phyloP scores from a whole-genome alignment of 148 eudicot species.

The Silene uniflora region DNA sequence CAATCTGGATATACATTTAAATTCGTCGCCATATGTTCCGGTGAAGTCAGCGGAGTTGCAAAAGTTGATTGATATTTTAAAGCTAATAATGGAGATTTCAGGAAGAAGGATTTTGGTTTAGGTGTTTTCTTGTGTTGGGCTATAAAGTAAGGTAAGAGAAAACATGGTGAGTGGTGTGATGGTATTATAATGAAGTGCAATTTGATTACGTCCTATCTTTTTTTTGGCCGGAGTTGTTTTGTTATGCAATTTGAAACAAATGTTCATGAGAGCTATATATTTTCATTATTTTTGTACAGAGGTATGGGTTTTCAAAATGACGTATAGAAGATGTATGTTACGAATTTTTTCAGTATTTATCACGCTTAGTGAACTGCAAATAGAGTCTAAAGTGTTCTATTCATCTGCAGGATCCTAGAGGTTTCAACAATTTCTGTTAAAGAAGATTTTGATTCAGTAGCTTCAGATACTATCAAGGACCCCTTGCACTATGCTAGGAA shows the following conservation, averaged over 20 bases:
- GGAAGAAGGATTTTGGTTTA: not conserved
- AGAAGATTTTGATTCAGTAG: slow-evolving; percentile 70
- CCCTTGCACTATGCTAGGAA: slow-evolving; percentile 69
- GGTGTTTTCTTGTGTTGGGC: too few species aligned
- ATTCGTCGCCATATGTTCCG: not conserved
- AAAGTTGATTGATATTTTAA: not conserved
- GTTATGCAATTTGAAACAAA: not conserved
- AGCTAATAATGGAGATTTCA: not conserved
- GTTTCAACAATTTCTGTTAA: slow-evolving; percentile 47
- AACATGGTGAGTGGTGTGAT: too few species aligned
- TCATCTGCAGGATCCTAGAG: slow-evolving; percentile 69
- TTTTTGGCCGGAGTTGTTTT: not conserved
- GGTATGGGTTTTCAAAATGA: not conserved
- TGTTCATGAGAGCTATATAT: not conserved
- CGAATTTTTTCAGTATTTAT: too few species aligned
- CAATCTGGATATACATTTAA: not conserved
- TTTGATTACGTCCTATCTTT: too few species aligned
- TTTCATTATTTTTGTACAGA: not conserved
- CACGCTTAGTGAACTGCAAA: not conserved
- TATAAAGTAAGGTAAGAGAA: too few species aligned
- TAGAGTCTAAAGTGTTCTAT: slow-evolving; percentile 6
- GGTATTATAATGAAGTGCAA: too few species aligned
- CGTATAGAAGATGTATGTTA: not conserved
- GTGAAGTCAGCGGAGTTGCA: not conserved
- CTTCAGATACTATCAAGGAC: slow-evolving; percentile 60